phyloP scores from a whole-genome alignment of 208 protist genomes.

The Angomonas ambiguus region DNA sequence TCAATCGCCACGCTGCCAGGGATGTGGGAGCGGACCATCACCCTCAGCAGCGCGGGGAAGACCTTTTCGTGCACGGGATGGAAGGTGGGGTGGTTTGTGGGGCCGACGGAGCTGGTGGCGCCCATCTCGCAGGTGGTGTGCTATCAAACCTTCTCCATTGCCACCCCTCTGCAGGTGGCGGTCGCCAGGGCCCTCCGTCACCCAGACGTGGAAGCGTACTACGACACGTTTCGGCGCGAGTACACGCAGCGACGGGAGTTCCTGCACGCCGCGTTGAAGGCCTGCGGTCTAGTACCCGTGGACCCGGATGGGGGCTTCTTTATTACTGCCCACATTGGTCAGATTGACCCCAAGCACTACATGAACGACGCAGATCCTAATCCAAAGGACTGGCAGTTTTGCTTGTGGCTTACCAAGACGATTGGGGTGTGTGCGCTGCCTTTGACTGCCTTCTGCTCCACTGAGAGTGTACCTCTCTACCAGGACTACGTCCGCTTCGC shows the following conservation, averaged over 20 bases:
- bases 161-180: constrained; percentile 86
- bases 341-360: constrained; percentile 63
- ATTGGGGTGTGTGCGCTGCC: constrained; percentile 88
- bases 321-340: constrained; percentile 74
- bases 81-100: constrained; percentile 89
- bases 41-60: constrained; percentile 88
- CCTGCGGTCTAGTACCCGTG: constrained; percentile 39
- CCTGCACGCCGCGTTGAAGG: constrained; percentile 32
- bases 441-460: constrained; percentile 67
- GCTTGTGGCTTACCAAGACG: constrained; percentile 79
- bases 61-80: constrained; percentile 92
- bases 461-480: constrained; percentile 38
- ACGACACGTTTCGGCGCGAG: constrained; percentile 28
- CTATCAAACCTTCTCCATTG: constrained; percentile 82
- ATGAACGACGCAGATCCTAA: constrained; percentile 41
- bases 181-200: constrained; percentile 60
- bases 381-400: constrained; percentile 83
- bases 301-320: constrained; percentile 82
- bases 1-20: constrained; percentile 70
- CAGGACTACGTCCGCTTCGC: constrained; percentile 81
- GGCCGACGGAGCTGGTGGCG: constrained; percentile 26
- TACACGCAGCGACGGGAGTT: constrained; percentile 45
- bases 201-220: constrained; percentile 53
- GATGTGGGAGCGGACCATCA: constrained; percentile 91
- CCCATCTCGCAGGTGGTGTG: constrained; percentile 48